phyloP scores from a whole-genome alignment of 129 eudicot species.

The Saposhnikovia divaricata region DNA sequence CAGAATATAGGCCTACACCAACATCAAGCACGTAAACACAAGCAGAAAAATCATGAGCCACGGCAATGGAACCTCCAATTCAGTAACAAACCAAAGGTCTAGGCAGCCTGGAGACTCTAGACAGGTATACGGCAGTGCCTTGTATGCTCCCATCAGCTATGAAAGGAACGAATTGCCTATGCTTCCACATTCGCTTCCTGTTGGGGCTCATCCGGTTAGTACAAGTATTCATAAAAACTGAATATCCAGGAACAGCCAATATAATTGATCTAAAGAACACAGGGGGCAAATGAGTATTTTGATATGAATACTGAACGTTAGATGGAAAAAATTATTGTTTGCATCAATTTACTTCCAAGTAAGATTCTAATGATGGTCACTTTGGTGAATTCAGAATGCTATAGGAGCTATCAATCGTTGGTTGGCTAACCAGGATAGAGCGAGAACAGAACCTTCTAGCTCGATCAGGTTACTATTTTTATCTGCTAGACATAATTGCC shows the following conservation, averaged over 20 bases:
- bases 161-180: neutral
- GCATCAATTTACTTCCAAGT: neutral
- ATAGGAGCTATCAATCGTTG: slow-evolving; percentile 2
- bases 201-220: slow-evolving; percentile 15
- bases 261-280: neutral
- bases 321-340: neutral
- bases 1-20: neutral
- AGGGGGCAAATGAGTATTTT: neutral
- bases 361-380: neutral
- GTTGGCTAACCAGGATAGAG: slow-evolving; percentile 14
- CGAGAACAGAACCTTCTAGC: slow-evolving; percentile 1
- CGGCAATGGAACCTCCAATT: neutral
- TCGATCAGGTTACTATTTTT: slow-evolving; percentile 7
- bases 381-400: slow-evolving; percentile 3
- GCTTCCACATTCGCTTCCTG: neutral
- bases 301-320: neutral
- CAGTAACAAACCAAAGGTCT: slow-evolving; percentile 8
- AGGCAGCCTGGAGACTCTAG: slow-evolving; percentile 3
- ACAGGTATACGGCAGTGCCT: neutral
- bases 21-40: neutral
- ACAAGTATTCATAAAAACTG: neutral
- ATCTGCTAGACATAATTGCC: neutral
- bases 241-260: neutral
- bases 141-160: neutral
- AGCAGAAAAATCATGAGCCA: slow-evolving; percentile 14